These are phyloP conservation scores for Babesia microti DNA, from an alignment of 169 alveolate species.

Conservation along the genomic window DNA sequence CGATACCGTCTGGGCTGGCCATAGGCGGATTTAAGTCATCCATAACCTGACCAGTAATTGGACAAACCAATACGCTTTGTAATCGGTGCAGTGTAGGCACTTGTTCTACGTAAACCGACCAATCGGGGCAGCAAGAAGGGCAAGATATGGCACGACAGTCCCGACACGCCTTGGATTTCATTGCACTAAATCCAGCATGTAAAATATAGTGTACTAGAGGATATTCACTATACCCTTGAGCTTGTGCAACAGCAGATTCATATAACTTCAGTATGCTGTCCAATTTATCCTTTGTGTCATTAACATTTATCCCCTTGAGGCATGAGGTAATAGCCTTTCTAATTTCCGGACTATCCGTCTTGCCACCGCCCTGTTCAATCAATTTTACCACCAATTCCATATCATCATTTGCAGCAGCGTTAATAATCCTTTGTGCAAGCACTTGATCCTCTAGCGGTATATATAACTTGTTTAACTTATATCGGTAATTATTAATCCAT, in stretches of 20 bases:
- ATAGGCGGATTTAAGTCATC: constrained; percentile 73
- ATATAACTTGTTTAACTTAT: constrained; percentile 1
- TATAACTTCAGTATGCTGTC: constrained; percentile 13
- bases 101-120: constrained; percentile 42
- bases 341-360: too few species aligned
- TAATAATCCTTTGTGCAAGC: constrained; percentile 17
- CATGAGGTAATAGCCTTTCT: too few species aligned
- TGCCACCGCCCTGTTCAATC: constrained; percentile 1
- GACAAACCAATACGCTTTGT: constrained; percentile 64
- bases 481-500: constrained; percentile 30
- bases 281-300: constrained; percentile 35
- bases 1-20: constrained; percentile 67
- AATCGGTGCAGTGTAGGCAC: constrained; percentile 66
- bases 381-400: constrained; percentile 5
- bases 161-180: constrained; percentile 57
- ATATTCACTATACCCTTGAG: constrained; percentile 17
- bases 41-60: constrained; percentile 70
- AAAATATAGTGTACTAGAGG: constrained; percentile 51
- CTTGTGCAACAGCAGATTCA: constrained; percentile 3
- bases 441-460: constrained; percentile 17
- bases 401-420: constrained; percentile 4
- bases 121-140: constrained; percentile 70
- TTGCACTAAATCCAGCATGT: constrained; percentile 66
- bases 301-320: too few species aligned
- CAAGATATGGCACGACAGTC: constrained; percentile 57